Base-by-base conservation (phyloP, 768 basidiomycete genomes). In the Crassisporium funariophilum region DNA sequence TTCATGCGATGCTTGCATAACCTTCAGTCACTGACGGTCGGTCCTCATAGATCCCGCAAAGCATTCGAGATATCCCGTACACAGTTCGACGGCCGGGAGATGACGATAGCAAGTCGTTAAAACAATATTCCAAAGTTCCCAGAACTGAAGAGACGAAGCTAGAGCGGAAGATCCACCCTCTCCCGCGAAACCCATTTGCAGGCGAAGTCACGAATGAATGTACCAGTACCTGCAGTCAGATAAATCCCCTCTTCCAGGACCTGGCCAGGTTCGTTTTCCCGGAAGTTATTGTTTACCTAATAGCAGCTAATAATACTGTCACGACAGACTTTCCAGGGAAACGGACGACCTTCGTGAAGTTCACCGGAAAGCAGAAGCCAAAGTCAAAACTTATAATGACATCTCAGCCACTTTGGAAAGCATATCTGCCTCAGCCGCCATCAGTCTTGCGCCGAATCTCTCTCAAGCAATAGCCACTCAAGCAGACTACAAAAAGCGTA, bases 331-430 rank as follows among this genome's bases (percentile, higher is more conserved):
- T 20, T 76, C 76, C 20, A 72, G 69, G 36, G 63, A 77, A 54
- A 64, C 73, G 37, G 67, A 76, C 41, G 69, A 73, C 59, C 67
- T 77, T 43, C 64, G 66, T 13, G 71, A 69, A 44, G 62, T 63
- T 36, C 65, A 75, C 29, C 69, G 71, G 34, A 67, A 61, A 46
- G 78, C 78, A 53, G 75, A 72, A 49, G 65, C 69, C 41, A 80
- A 77, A 55, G 52, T 76, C 29, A 67, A 73, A 48, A 75, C 75
- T 2, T 81, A 76, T 48, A 76, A 70, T 2, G 72, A 75, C 24
- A 64, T 82, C 38, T 77, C 77, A 6, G 61, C 72, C 29, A 68
- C 75, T 12, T 65, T 82, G 22, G 72, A 77, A 11, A 71, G 68
- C 50, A 68, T 75, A 29, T 74, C 76, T 24, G 55, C 66, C 4